Evolutionary conservation across 1,139 yeast genomes (phyloP).

Genomic region (Yamadazyma songkhlaensis): DNA sequence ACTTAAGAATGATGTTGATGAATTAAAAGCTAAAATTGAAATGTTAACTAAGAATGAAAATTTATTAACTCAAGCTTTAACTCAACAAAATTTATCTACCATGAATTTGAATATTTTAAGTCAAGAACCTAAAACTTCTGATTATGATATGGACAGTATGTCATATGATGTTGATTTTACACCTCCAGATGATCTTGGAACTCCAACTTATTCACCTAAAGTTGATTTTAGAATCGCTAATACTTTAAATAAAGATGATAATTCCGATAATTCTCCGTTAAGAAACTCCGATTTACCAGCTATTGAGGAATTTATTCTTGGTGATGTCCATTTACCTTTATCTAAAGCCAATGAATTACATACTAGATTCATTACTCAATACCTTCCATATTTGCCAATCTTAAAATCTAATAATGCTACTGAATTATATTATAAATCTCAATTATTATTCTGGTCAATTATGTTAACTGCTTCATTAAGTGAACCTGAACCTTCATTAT

Average conservation of each 20-base stretch:
- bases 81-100: slow-evolving; percentile 34
- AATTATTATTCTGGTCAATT: slow-evolving; percentile 86
- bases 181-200: slow-evolving; percentile 7
- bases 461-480: slow-evolving; percentile 82
- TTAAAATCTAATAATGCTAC: slow-evolving; percentile 68
- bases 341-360: slow-evolving; percentile 73
- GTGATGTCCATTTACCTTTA: slow-evolving; percentile 66
- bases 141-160: neutral
- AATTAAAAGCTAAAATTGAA: slow-evolving; percentile 74
- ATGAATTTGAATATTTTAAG: slow-evolving; percentile 4
- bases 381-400: slow-evolving; percentile 78
- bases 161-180: slow-evolving; percentile 4
- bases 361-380: slow-evolving; percentile 59
- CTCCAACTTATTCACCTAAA: slow-evolving; percentile 6
- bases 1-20: slow-evolving; percentile 80
- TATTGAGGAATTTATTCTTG: slow-evolving; percentile 60
- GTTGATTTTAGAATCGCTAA: slow-evolving; percentile 5
- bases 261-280: slow-evolving; percentile 23
- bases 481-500: slow-evolving; percentile 83
- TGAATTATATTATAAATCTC: slow-evolving; percentile 79
- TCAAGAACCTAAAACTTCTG: neutral
- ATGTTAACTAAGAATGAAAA: slow-evolving; percentile 69
- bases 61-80: slow-evolving; percentile 61
- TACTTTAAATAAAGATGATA: slow-evolving; percentile 10
- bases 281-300: slow-evolving; percentile 11